Evolutionary conservation across 106 monocot genomes (phyloP), one percentile per base, ranked within the genome.

Genomic region (Iris macrosiphon): DNA sequence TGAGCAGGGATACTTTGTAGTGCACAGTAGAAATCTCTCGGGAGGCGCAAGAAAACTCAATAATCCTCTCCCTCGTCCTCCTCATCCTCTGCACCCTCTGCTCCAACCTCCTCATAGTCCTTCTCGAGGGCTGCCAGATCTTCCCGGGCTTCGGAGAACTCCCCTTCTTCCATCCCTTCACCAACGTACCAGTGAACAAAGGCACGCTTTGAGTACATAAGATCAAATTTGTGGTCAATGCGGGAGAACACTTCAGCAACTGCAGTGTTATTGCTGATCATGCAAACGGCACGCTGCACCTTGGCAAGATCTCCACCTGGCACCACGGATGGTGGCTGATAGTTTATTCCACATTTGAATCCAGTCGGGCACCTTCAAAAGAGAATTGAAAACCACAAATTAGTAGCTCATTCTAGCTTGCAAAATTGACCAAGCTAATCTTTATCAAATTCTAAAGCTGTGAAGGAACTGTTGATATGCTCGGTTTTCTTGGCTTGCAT

Each of bases 161-260:
- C 92, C 1, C 92, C 92, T 38, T 92, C 92, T 35, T 92, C 92
- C 92, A 92, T 92, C 0, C 92, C 87, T 38, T 92, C 92, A 0
- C 87, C 92, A 1, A 92, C 92, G 12, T 92, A 92, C 92, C 87
- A 92, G 55, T 92, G 87, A n/a, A 92, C 87, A 25, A 92, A 92
- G 0, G 85, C 92, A 8, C 92, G 70, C 90, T 91, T 91, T 2
- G 90, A 38, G 26, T 91, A 91, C 90, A 92, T 92, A 24, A 92
- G 67, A 33, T 92, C 87, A 5, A 92, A 92, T 65, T 87, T 87
- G 72, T 87, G 92, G 76, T 92, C 87, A 11, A 92, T 92, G 40
- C 92, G 86, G 0, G 87, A 87, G 53, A 92, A 92, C 32, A 92
- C 92, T 58, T 92, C 92, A 1, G 92, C 87, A 17, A 92, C 92